Evolutionary conservation across 805 yeast species (phyloP).

Genomic region (Wickerhamiella brachini): DNA sequence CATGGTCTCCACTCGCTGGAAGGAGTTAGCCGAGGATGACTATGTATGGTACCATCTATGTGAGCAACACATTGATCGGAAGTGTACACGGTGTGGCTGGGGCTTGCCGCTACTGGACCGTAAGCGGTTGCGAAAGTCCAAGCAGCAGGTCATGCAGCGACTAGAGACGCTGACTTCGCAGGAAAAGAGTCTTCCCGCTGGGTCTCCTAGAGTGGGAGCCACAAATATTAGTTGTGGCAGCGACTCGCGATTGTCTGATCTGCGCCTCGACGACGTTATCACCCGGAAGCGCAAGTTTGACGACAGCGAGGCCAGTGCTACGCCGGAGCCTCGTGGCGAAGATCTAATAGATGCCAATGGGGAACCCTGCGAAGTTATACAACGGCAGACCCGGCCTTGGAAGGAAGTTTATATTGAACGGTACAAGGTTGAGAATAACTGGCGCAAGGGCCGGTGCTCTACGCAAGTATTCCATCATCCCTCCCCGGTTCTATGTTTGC

Average conservation of each 20-base stretch:
- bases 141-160: conserved; percentile 20
- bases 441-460: conserved; percentile 73
- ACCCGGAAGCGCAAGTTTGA: conserved; percentile 1
- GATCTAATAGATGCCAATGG: neutral
- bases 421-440: conserved; percentile 79
- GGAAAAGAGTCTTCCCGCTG: neutral
- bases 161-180: conserved; percentile 10
- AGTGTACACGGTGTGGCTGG: conserved; percentile 98
- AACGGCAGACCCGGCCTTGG: conserved; percentile 65
- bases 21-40: conserved; percentile 84
- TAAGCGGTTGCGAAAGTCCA: conserved; percentile 29
- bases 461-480: conserved; percentile 51
- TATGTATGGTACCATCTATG: conserved; percentile 98
- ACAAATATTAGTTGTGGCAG: neutral
- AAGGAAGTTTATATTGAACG: conserved; percentile 87
- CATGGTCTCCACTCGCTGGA: conserved; percentile 81
- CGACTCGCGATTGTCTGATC: neutral
- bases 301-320: neutral
- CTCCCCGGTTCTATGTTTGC: conserved; percentile 54
- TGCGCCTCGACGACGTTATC: neutral
- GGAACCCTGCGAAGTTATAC: neutral
- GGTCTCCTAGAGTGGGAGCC: neutral
- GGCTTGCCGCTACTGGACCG: conserved; percentile 90
- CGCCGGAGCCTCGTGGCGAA: neutral
- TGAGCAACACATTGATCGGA: conserved; percentile 93